Percentiles rank a stretch among this genome's conserved stretches.
phyloP scores from a whole-genome alignment of 768 basidiomycete genomes.

The Candolleomyces eurysporus region DNA sequence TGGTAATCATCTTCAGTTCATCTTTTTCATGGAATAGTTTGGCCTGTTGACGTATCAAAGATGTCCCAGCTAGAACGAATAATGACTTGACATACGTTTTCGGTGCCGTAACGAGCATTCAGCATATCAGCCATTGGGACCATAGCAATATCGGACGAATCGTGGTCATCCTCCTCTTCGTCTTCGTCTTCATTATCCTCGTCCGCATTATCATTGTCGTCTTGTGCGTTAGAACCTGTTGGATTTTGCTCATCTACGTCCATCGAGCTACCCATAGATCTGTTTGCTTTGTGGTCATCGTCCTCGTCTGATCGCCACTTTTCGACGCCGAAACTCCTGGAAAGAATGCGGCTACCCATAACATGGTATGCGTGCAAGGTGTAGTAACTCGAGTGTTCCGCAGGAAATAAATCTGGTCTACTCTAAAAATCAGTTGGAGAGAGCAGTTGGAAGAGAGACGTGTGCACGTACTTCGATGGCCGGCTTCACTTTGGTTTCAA shows the following conservation, averaged over 20 bases:
- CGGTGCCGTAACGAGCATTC: slow-evolving; percentile 81
- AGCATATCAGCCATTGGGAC: slow-evolving; percentile 96
- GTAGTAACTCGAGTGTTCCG: slow-evolving; percentile 47
- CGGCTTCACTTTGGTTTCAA: slow-evolving; percentile 62
- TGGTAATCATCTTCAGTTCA: slow-evolving; percentile 77
- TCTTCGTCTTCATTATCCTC: slow-evolving; percentile 34
- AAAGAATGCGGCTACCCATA: slow-evolving; percentile 90
- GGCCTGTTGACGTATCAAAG: slow-evolving; percentile 48
- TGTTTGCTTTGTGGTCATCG: slow-evolving; percentile 25
- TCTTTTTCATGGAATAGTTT: slow-evolving; percentile 79
- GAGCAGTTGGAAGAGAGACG: background rate
- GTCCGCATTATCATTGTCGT: slow-evolving; percentile 32
- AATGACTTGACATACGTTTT: slow-evolving; percentile 61
- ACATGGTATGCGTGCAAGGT: slow-evolving; percentile 76
- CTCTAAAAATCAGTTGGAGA: slow-evolving; percentile 2
- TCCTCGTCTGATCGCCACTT: slow-evolving; percentile 45
- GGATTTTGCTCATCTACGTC: slow-evolving; percentile 33
- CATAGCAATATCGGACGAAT: slow-evolving; percentile 76
- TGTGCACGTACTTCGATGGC: slow-evolving; percentile 56
- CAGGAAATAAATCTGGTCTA: slow-evolving; percentile 75
- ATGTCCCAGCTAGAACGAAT: background rate
- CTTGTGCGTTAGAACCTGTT: slow-evolving; percentile 19
- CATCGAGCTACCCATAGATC: slow-evolving; percentile 37
- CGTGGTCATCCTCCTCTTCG: slow-evolving; percentile 53
- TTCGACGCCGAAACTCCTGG: slow-evolving; percentile 87